Conservation (phyloP, 2,329 filamentous ascomycete genomes). For the Nigrospora sphaerica region DNA sequence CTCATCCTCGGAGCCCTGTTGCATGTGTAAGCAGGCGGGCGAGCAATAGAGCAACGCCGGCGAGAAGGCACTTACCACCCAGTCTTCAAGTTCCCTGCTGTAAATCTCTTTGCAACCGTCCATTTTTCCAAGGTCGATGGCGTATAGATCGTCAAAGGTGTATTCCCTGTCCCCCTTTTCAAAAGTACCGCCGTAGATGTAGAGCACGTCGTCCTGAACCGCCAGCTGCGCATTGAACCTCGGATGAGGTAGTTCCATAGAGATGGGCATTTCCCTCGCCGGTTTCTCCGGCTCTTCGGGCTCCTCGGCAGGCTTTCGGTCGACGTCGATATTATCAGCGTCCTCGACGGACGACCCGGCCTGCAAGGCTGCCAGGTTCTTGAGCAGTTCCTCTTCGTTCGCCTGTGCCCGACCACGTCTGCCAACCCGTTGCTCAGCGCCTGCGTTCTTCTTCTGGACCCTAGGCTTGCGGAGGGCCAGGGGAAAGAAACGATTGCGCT, state of each 20-base stretch:
- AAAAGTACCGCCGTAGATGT: slow-evolving; percentile 91
- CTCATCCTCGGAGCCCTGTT: slow-evolving; percentile 44
- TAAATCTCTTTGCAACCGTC: slow-evolving; percentile 93
- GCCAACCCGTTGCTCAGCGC: slow-evolving; percentile 47
- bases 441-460: slow-evolving; percentile 54
- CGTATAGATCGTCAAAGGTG: slow-evolving; percentile 92
- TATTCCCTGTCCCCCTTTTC: slow-evolving; percentile 93
- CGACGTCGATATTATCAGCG: slow-evolving; percentile 33
- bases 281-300: slow-evolving; percentile 49
- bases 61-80: slow-evolving; percentile 52
- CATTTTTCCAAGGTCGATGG: slow-evolving; percentile 87
- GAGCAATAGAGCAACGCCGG: too few relatives aligned
- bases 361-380: slow-evolving; percentile 80
- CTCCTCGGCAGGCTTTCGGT: slow-evolving; percentile 41
- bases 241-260: slow-evolving; percentile 79
- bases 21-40: too few relatives aligned
- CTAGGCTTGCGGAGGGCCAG: slow-evolving; percentile 70
- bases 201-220: slow-evolving; percentile 86
- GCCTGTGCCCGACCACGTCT: slow-evolving; percentile 73
- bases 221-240: slow-evolving; percentile 88
- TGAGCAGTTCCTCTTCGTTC: slow-evolving; percentile 83
- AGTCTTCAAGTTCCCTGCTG: slow-evolving; percentile 74
- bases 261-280: slow-evolving; percentile 55
- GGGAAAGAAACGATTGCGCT: slow-evolving; percentile 91
- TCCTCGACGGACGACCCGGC: slow-evolving; percentile 60